These are phyloP conservation scores for Climacium dendroides DNA, from an alignment of 225 moss, liverwort and hornwort genomes.

Conservation along the genomic window DNA sequence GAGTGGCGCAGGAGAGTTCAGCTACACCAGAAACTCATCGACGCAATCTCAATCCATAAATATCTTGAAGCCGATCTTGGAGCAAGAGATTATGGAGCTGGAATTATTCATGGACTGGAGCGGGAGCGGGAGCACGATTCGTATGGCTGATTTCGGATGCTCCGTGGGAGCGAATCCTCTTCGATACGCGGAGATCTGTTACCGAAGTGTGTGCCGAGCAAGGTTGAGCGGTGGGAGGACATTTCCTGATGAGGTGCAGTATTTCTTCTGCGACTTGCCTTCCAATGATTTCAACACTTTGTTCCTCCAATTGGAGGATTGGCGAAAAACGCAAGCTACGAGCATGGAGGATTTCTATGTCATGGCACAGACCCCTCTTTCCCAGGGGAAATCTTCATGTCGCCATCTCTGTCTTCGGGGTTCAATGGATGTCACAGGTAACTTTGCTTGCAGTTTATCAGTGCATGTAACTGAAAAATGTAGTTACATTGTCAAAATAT, in stretches of 20 bases:
- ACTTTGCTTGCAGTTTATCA: not conserved
- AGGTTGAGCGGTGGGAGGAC: not conserved
- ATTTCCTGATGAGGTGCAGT: not conserved
- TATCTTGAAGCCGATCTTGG: not conserved
- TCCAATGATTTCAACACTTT: not conserved
- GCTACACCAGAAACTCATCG: not conserved
- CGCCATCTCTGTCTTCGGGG: not conserved
- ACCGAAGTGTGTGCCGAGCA: not conserved
- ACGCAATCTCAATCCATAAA: not conserved
- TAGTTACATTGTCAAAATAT: too few species aligned
- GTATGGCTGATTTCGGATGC: not conserved
- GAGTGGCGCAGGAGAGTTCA: not conserved
- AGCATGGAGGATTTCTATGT: not conserved
- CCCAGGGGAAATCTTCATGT: not conserved
- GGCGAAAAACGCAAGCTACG: not conserved
- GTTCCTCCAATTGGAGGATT: not conserved
- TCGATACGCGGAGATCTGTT: not conserved
- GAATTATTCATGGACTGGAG: not conserved
- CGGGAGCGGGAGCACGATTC: not conserved
- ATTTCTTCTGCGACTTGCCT: not conserved
- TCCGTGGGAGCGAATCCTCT: not conserved
- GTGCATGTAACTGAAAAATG: too few species aligned
- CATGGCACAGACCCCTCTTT: not conserved
- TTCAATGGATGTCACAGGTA: not conserved
- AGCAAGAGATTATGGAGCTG: not conserved